These are phyloP conservation scores for Fusarium brachygibbosum DNA, from an alignment of 2,329 filamentous ascomycete genomes.

Conservation along the genomic window DNA sequence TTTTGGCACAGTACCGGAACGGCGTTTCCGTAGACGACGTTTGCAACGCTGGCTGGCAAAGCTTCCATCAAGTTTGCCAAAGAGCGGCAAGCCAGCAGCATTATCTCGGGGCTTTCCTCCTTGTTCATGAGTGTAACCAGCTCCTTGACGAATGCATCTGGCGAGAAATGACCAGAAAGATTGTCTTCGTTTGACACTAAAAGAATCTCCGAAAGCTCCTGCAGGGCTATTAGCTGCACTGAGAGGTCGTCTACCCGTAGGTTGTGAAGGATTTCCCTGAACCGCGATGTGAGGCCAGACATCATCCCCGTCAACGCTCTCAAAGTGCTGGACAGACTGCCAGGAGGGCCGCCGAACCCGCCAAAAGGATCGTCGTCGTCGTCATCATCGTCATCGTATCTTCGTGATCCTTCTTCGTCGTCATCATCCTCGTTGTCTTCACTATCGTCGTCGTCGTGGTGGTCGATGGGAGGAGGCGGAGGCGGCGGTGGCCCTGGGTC, in stretches of 20 bases:
- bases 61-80: constrained; percentile 99
- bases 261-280: constrained; percentile 82
- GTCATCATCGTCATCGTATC: constrained; percentile 70
- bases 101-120: constrained; percentile 95
- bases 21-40: constrained; percentile 96
- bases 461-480: constrained; percentile 56
- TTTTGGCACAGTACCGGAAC: constrained; percentile 96
- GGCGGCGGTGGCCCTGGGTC: constrained; percentile 59
- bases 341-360: constrained; percentile 74
- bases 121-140: constrained; percentile 93
- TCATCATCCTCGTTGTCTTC: constrained; percentile 52
- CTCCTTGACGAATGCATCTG: constrained; percentile 95
- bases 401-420: constrained; percentile 55
- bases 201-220: constrained; percentile 92
- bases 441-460: constrained; percentile 57
- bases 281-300: constrained; percentile 82
- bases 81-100: constrained; percentile 95
- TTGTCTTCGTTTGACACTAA: constrained; percentile 98
- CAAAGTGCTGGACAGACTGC: constrained; percentile 81
- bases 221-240: constrained; percentile 89
- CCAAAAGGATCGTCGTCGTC: constrained; percentile 75
- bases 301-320: constrained; percentile 93
- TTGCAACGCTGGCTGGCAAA: constrained; percentile 89
- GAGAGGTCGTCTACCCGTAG: constrained; percentile 89
- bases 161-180: constrained; percentile 92